Percentiles rank a stretch among this genome's conserved stretches.
phyloP scores from a whole-genome alignment of 177 flowering plant genomes.

The Vitis hybrid region DNA sequence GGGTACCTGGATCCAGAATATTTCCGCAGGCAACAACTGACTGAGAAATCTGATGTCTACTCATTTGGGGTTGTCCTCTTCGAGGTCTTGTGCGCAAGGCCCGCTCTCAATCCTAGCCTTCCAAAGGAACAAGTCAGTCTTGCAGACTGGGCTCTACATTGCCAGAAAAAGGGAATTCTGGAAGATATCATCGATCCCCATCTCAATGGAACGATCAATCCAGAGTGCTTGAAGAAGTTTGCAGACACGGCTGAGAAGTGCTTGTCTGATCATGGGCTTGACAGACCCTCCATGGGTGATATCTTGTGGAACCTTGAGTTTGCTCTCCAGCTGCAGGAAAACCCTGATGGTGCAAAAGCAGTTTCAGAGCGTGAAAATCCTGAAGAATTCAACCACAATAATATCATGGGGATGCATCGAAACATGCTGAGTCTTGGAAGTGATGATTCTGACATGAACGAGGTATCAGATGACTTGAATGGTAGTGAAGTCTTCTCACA shows the following conservation, averaged over 20 bases:
- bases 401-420: conserved; percentile 23
- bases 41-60: too few species aligned
- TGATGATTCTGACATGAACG: conserved; percentile 15
- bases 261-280: conserved; percentile 35
- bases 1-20: too few species aligned
- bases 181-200: conserved; percentile 31
- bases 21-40: too few species aligned
- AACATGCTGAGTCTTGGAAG: conserved; percentile 24
- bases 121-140: conserved; percentile 41
- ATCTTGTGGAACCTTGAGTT: conserved; percentile 37
- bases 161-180: conserved; percentile 19
- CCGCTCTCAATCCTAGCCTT: conserved; percentile 32
- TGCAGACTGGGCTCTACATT: conserved; percentile 31
- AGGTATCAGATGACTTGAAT: neutral
- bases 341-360: conserved; percentile 1
- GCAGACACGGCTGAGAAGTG: conserved; percentile 31
- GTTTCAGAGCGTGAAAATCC: neutral
- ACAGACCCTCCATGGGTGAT: conserved; percentile 39
- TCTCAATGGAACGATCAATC: conserved; percentile 28
- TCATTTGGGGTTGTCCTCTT: conserved; percentile 31
- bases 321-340: conserved; percentile 29
- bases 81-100: conserved; percentile 33
- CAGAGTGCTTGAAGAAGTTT: conserved; percentile 32
- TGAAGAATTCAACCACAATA: neutral
- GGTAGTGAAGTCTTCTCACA: conserved; percentile 31